These are phyloP conservation scores for Madurella mycetomatis DNA, from an alignment of 2,329 filamentous ascomycete species.

Conservation along the genomic window DNA sequence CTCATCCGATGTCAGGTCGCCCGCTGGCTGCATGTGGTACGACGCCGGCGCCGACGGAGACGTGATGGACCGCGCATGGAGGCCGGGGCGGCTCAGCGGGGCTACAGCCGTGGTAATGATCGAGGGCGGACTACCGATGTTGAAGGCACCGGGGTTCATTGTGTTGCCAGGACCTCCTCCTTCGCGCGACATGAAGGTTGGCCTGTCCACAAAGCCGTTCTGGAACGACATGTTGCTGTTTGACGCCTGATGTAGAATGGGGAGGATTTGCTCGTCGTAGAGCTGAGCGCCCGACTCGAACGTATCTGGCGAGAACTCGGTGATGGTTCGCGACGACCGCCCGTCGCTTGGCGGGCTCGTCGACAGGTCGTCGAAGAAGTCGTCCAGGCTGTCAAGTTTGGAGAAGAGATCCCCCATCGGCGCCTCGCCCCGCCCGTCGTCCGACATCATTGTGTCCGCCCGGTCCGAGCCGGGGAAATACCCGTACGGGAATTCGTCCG, in stretches of 20 bases:
- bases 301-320: constrained; percentile 59
- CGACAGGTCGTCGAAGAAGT: constrained; percentile 71
- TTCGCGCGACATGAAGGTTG: constrained; percentile 56
- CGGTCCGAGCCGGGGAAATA: constrained; percentile 70
- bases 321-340: constrained; percentile 58
- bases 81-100: constrained; percentile 50
- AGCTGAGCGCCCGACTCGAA: constrained; percentile 74
- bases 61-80: constrained; percentile 80
- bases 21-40: constrained; percentile 48
- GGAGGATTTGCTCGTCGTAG: constrained; percentile 89
- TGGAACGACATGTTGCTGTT: constrained; percentile 78
- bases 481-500: constrained; percentile 79
- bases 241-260: constrained; percentile 81
- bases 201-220: constrained; percentile 77
- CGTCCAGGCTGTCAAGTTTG: constrained; percentile 73
- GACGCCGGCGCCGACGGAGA: constrained; percentile 63
- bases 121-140: constrained; percentile 8
- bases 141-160: constrained; percentile 60
- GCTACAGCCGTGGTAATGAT: constrained; percentile 23
- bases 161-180: constrained; percentile 41
- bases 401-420: constrained; percentile 80
- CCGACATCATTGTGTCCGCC: constrained; percentile 88
- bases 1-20: constrained; percentile 69
- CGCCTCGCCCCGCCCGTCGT: constrained; percentile 67
- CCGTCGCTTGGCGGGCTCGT: constrained; percentile 58